Base-by-base conservation (phyloP, 2,329 filamentous ascomycete species). In the Aspergillus pseudoglaucus region DNA sequence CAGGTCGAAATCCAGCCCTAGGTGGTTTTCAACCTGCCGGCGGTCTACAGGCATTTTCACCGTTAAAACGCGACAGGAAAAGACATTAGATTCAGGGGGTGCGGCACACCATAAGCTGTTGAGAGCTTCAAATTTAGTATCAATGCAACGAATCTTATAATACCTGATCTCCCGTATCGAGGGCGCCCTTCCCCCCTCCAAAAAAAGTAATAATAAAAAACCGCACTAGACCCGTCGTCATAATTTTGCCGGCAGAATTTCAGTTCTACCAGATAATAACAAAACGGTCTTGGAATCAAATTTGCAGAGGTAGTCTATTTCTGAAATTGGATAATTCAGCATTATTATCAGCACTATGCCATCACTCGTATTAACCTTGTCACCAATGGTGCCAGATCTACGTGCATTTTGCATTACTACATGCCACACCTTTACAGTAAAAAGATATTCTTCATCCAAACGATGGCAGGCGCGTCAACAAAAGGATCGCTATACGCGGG, bases 381-480 rank as follows among this genome's bases (percentile, higher is more conserved):
- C 32, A 14, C 32, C 37, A 39, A 10, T 39, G 37, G n/a, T 18
- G 10, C 37, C 37, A 4, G 17, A 22, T 17, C 37, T 20, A 39
- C 37, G n/a, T 17, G 15, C 37, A 2, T 17, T 38, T 17, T 39
- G 15, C 17, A 39, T 22, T 17, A 9, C 37, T 8, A 39, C 15
- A 10, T 39, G 15, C 10, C 37, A 6, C 18, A 17, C 15, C 6
- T 18, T 17, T 39, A 18, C 18, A 39, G 9, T 20, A 20, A 61
- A 45, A 27, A 55, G 65, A 22, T 53, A 56, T 30, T 60, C 65
- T 0, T 90, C 88, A 2, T 88, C 84, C 1, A 87, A 80, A 44
- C 76, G 83, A 67, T 98, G 93, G 93, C 88, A 89, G 66, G 77
- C 79, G 45, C 84, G 93, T 17, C 90, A 96, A 63, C 74, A 74